A percentile compares a stretch with the other conserved stretches of the same genome.
phyloP scores from a whole-genome alignment of 2,329 filamentous ascomycete species.

The Botrytis elliptica region DNA sequence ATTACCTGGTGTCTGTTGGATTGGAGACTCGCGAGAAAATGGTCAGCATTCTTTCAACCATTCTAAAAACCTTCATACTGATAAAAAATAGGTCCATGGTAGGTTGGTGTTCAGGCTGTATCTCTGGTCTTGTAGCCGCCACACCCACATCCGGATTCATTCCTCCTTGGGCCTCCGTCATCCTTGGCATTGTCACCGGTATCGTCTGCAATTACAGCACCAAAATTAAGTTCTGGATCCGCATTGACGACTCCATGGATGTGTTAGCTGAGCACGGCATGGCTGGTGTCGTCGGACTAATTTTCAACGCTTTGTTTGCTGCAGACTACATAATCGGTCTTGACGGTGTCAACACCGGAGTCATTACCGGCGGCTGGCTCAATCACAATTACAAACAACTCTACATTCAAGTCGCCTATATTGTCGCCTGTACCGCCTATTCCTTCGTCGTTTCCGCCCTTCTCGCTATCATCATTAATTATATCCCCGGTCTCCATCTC shows the following conservation, averaged over 20 bases:
- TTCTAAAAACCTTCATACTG: background rate
- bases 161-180: slow-evolving; percentile 64
- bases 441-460: slow-evolving; percentile 71
- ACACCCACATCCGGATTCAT: slow-evolving; percentile 69
- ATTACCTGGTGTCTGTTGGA: slow-evolving; percentile 95
- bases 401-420: slow-evolving; percentile 78
- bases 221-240: slow-evolving; percentile 54
- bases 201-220: slow-evolving; percentile 67
- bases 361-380: slow-evolving; percentile 66
- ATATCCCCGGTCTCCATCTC: slow-evolving; percentile 74
- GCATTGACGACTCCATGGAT: slow-evolving; percentile 70
- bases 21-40: slow-evolving; percentile 65
- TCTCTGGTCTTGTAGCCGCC: slow-evolving; percentile 68
- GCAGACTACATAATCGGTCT: slow-evolving; percentile 70
- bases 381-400: slow-evolving; percentile 72
- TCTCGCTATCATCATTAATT: slow-evolving; percentile 72
- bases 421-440: slow-evolving; percentile 64
- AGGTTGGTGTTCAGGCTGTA: slow-evolving; percentile 70
- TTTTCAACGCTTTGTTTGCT: slow-evolving; percentile 74
- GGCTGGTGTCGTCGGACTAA: slow-evolving; percentile 65
- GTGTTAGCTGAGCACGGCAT: slow-evolving; percentile 71
- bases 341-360: slow-evolving; percentile 71
- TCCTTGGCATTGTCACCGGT: slow-evolving; percentile 65
- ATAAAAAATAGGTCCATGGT: slow-evolving; percentile 62
- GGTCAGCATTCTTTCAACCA: slow-evolving; percentile 40